Base-by-base conservation (phyloP, 805 yeast species). In the Metschnikowia orientalis region DNA sequence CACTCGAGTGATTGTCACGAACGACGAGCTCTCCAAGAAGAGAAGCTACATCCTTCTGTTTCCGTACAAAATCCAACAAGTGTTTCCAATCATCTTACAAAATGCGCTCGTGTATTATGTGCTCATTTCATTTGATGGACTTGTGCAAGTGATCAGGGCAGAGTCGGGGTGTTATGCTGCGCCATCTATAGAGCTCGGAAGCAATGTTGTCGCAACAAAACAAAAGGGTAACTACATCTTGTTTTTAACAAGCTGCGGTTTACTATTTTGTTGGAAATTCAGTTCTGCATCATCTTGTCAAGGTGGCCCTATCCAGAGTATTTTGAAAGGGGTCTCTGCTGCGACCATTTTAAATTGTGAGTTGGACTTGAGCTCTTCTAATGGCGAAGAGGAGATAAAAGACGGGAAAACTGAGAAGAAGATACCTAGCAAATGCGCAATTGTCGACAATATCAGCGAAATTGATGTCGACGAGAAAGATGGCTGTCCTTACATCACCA, bases 111-210 rank as follows among this genome's bases (percentile, higher is more conserved):
- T 50, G 10, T 77, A 61, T 45, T 72, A 79, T 63, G 71, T 71
- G 8, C 50, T 77, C 14, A 66, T 80, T 0, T 76, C 85, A 1
- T 79, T 78, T 28, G 62, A 69, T 18, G 88, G 88, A 0, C 55
- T 75, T 0, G 44, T 80, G 9, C 67, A 71, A 39, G 42, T 76
- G 0, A 45, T 70, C 6, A 54, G 71, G 1, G 61, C 71, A 0
- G 53, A 56, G 5, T 44, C 67, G 5, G 84, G 84, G 0, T 49
- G 69, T 15, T 59, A 60, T 18, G 40, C 67, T 1, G 48, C 61
- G 29, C 79, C 83, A 2, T 53, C 66, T 8, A 49, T 77, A 8
- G 81, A 77, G 46, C 34, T 79, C 3, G 83, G 83, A 0, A 56
- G 56, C 9, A 65, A 66, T 31, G 54, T 75, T 0, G 54, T 69